Conservation (phyloP, 768 basidiomycete genomes). For the Glaciozyma antarctica region DNA sequence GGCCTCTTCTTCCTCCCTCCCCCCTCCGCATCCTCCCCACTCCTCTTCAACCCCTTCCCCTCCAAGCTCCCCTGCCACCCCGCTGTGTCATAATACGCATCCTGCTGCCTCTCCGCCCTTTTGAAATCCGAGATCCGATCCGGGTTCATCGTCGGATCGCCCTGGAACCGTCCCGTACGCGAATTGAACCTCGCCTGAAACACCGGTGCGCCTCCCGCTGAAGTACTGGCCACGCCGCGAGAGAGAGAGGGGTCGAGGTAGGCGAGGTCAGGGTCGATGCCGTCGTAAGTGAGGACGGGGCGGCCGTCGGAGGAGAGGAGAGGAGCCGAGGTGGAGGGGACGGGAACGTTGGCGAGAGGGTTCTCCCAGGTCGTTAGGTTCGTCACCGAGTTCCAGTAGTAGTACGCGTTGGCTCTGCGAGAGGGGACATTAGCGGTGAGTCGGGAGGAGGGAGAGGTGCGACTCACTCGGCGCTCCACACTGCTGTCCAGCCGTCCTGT, state of each 20-base stretch:
- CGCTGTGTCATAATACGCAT: slow-evolving; percentile 18
- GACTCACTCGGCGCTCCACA: slow-evolving; percentile 21
- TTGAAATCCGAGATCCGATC: slow-evolving; percentile 24
- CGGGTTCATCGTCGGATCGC: slow-evolving; percentile 19
- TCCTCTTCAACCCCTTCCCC: slow-evolving; percentile 4
- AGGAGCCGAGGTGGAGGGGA: background rate
- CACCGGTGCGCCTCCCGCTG: background rate
- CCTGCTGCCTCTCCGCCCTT: slow-evolving; percentile 18
- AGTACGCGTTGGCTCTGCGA: slow-evolving; percentile 25
- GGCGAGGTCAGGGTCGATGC: slow-evolving; percentile 27
- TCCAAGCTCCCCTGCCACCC: slow-evolving; percentile 5
- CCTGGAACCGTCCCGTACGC: slow-evolving; percentile 21
- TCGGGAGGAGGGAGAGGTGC: background rate
- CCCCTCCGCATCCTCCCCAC: background rate
- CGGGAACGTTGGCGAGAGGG: slow-evolving; percentile 1
- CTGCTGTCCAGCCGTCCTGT: slow-evolving; percentile 20
- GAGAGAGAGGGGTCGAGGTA: slow-evolving; percentile 20
- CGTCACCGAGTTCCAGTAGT: slow-evolving; percentile 28
- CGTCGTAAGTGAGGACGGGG: background rate
- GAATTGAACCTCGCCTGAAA: slow-evolving; percentile 27
- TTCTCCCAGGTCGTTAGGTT: slow-evolving; percentile 18
- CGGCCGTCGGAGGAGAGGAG: background rate
- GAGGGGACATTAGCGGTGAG: background rate
- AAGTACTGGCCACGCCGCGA: background rate
- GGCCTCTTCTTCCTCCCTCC: background rate